Base-by-base conservation (phyloP, 208 protist species). In the Trypanosoma rangeli region DNA sequence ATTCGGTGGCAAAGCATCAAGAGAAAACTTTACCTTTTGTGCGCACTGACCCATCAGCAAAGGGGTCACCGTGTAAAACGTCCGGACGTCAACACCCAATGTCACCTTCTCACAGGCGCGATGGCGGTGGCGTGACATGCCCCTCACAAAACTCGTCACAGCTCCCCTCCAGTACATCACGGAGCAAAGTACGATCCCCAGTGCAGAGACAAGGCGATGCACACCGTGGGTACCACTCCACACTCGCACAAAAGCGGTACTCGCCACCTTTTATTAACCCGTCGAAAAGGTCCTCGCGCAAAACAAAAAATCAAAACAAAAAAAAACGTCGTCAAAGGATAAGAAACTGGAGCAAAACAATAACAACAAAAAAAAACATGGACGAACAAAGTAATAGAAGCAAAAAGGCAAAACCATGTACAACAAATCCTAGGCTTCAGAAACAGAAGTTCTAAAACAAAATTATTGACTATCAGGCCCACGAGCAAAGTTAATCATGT, bases 1-100 rank as follows among this genome's bases (percentile, higher is more conserved):
- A 2, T 29, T 44, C 4, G 57, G 56, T 35, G 71, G 64, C 22
- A 76, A 56, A 8, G 71, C 71, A 0, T 70, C 71, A 15, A 76
- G 42, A 20, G n/a, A 54, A 42, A 76, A 76, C 22, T 57, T 28
- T 24, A 70, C 16, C 8, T n/a, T 5, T 3, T 10, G 26, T 15
- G 18, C 12, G 16, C 7, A 59, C 0, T 29, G 28, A 13, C 12
- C 35, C 5, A 56, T 28, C 28, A 59, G 31, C 22, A 49, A 31
- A 15, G 35, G 35, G 29, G 62, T 66, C 35, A 0, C 20, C 26
- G 49, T 58, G 33, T 29, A 65, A 20, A 55, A 57, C 31, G n/a
- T 24, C 46, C 39, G 5, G 0, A n/a, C 5, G 3, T 28, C 16
- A 15, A 56, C 22, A 26, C 22, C n/a, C 18, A 50, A 1, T 8